A percentile compares a stretch with the other conserved stretches of the same genome.
Evolutionary conservation across 257 asterid species (phyloP).

Genomic region (Echium plantagineum): DNA sequence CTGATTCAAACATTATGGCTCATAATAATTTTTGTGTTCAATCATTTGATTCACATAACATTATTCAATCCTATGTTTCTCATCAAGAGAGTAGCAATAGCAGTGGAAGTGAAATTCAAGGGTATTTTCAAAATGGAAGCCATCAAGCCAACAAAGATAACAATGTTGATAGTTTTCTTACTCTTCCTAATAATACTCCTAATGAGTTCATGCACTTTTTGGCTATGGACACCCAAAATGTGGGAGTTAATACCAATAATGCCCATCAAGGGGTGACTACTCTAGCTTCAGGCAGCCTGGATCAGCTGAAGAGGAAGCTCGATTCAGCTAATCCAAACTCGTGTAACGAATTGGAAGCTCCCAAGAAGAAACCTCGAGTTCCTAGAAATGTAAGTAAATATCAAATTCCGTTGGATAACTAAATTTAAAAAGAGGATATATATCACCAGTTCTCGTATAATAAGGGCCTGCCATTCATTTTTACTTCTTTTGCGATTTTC

Average conservation of each 20-base stretch:
- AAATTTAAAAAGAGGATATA: too few relatives aligned
- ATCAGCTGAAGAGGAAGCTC: constrained; percentile 37
- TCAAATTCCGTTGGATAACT: too few relatives aligned
- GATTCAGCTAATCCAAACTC: constrained; percentile 3
- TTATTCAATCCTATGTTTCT: constrained; percentile 21
- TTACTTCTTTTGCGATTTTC: background rate
- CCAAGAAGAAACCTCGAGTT: constrained; percentile 41
- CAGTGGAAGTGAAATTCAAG: constrained; percentile 14
- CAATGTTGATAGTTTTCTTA: background rate
- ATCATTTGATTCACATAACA: constrained; percentile 11
- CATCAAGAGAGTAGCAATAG: constrained; percentile 51
- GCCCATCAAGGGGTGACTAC: constrained; percentile 1
- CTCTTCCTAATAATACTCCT: constrained; percentile 4
- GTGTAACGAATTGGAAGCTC: constrained; percentile 13
- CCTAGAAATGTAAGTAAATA: constrained; percentile 38
- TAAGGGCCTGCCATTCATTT: too few relatives aligned
- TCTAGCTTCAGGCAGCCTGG: constrained; percentile 15
- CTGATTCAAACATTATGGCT: constrained; percentile 7
- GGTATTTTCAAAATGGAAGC: background rate
- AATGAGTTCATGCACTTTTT: constrained; percentile 19
- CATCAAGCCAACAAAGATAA: background rate
- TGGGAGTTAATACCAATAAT: constrained; percentile 19
- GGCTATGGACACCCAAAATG: constrained; percentile 16
- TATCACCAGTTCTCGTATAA: too few relatives aligned
- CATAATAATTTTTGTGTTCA: constrained; percentile 7